phyloP scores from a whole-genome alignment of 139 green algal species.

The Chlorella sorokiniana region DNA sequence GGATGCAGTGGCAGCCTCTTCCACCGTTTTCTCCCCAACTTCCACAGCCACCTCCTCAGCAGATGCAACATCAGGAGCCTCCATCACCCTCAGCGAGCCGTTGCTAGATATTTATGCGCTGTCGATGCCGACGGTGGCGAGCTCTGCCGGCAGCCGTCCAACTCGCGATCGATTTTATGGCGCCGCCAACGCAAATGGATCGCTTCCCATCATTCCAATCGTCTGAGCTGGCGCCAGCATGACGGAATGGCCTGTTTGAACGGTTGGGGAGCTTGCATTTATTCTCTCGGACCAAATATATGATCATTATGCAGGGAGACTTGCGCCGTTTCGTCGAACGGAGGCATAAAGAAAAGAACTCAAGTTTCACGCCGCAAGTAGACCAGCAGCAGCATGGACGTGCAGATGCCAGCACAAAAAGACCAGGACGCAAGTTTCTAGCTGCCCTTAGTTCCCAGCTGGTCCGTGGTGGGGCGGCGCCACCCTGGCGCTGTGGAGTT shows the following conservation, averaged over 20 bases:
- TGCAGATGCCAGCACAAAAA: too few relatives aligned
- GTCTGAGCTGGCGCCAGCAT: too few relatives aligned
- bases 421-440: not conserved
- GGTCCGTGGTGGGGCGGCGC: not conserved
- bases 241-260: too few relatives aligned
- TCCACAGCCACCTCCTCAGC: not conserved
- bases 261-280: too few relatives aligned
- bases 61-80: not conserved
- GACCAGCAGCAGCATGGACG: not conserved
- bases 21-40: not conserved
- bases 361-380: not conserved
- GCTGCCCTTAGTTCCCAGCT: conserved; percentile 3
- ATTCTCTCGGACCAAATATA: too few relatives aligned
- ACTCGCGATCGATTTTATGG: not conserved
- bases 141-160: not conserved
- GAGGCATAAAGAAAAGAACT: not conserved
- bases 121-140: not conserved
- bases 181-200: too few relatives aligned
- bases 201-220: too few relatives aligned
- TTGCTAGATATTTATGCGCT: not conserved
- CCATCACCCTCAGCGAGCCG: not conserved
- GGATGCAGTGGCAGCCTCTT: not conserved
- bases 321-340: not conserved
- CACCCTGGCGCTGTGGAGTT: too few relatives aligned
- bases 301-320: not conserved